Percentiles rank a stretch among this genome's conserved stretches.
These are phyloP conservation scores for Cerrena zonata DNA, from an alignment of 1,284 basidiomycete species.

Conservation along the genomic window DNA sequence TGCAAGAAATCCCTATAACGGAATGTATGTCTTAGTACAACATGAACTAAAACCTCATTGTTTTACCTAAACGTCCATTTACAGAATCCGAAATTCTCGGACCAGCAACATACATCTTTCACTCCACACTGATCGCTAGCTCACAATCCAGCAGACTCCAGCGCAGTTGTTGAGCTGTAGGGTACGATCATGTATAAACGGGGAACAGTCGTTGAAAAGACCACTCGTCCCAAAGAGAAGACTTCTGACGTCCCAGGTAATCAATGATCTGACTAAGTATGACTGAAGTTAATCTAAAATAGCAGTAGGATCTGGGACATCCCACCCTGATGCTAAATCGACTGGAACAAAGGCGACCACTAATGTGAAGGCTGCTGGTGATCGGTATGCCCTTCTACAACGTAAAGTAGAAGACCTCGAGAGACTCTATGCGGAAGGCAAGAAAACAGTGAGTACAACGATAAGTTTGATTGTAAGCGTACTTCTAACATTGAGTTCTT, in stretches of 20 bases:
- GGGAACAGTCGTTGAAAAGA: conserved; percentile 51
- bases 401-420: conserved; percentile 66
- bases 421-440: conserved; percentile 56
- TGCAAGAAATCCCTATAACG: too few relatives aligned
- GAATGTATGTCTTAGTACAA: too few relatives aligned
- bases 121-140: too few relatives aligned
- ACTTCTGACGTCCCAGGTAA: conserved; percentile 38
- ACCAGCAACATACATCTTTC: conserved; percentile 24
- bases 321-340: conserved; percentile 22
- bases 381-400: conserved; percentile 51
- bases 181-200: conserved; percentile 47
- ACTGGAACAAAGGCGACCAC: background rate
- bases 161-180: too few relatives aligned
- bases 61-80: too few relatives aligned
- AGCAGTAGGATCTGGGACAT: conserved; percentile 35
- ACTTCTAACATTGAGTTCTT: conserved; percentile 1
- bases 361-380: conserved; percentile 18
- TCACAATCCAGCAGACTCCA: too few relatives aligned
- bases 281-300: too few relatives aligned
- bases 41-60: too few relatives aligned
- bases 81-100: conserved; percentile 25
- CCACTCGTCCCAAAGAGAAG: conserved; percentile 45
- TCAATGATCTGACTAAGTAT: too few relatives aligned
- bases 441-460: conserved; percentile 50
- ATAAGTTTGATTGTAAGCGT: conserved; percentile 3